Conservation (phyloP, 352 stramenopile species). For the Pythium sukuiense region DNA sequence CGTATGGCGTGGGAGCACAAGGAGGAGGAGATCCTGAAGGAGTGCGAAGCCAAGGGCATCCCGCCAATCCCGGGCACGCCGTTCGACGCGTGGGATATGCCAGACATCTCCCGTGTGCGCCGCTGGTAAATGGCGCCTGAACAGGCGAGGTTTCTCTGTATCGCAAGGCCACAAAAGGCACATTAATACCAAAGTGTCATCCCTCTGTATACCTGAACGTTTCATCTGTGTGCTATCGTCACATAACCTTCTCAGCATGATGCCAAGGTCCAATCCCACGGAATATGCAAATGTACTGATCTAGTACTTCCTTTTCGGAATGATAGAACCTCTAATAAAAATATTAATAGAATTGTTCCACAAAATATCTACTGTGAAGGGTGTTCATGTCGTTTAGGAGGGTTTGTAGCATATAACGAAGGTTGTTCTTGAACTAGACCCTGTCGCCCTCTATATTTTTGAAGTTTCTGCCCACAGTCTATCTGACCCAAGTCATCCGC, state of each 20-base stretch:
- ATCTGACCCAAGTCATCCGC: slow-evolving; percentile 2
- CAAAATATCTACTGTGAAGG: neutral
- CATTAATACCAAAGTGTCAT: slow-evolving; percentile 5
- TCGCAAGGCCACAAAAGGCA: slow-evolving; percentile 5
- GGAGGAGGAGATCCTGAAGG: slow-evolving; percentile 72
- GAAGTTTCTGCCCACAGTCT: slow-evolving; percentile 20
- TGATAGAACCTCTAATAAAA: no score
- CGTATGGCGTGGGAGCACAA: slow-evolving; percentile 80
- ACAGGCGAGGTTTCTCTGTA: slow-evolving; percentile 6
- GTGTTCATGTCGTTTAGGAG: neutral
- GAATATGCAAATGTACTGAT: no score
- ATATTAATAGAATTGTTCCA: no score
- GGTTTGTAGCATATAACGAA: slow-evolving; percentile 4
- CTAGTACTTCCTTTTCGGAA: no score
- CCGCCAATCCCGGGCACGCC: slow-evolving; percentile 66
- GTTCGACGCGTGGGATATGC: slow-evolving; percentile 68
- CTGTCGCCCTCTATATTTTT: slow-evolving; percentile 24
- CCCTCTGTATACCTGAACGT: neutral
- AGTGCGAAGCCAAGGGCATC: slow-evolving; percentile 73
- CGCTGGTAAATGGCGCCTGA: slow-evolving; percentile 51
- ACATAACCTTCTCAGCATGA: no score
- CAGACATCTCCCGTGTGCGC: slow-evolving; percentile 54
- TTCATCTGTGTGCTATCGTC: no score
- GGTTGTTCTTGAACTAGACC: slow-evolving; percentile 19
- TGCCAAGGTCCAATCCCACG: no score